phyloP scores from a whole-genome alignment of 2,329 filamentous ascomycete genomes.

The Cercospora sp. region DNA sequence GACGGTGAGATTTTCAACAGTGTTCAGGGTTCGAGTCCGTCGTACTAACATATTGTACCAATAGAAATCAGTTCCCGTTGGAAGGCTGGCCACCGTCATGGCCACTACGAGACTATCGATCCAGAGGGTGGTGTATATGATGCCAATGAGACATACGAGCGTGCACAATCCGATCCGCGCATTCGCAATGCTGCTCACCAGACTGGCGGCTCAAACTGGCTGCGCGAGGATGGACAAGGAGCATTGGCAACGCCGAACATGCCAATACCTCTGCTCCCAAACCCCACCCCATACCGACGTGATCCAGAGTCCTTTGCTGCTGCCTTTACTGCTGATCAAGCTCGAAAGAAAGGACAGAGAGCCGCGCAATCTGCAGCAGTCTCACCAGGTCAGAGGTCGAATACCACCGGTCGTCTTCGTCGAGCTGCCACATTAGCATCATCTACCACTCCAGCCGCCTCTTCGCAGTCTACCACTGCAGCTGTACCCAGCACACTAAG shows the following conservation, averaged over 20 bases:
- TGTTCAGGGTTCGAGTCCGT: not conserved
- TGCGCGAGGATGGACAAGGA: not conserved
- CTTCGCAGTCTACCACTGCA: not conserved
- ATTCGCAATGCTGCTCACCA: not conserved
- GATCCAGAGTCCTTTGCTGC: not conserved
- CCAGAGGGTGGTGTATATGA: not conserved
- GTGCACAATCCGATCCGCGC: not conserved
- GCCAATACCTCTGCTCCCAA: no score
- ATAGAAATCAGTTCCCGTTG: slow-evolving; percentile 1
- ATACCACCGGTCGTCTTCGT: not conserved
- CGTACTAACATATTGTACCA: not conserved
- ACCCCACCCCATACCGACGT: no score
- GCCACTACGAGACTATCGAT: not conserved
- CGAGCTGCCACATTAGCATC: not conserved
- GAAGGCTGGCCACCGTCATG: not conserved
- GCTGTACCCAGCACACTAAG: not conserved
- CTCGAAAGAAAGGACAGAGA: no score
- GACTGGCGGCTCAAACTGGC: not conserved
- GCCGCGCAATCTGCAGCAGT: no score
- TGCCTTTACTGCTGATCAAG: not conserved
- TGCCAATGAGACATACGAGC: not conserved
- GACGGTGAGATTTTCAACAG: not conserved
- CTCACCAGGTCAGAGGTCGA: not conserved
- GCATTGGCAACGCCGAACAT: not conserved
- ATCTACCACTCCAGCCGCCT: not conserved